Conservation (phyloP, 345 rosid species). For the Euphorbia lathyris region DNA sequence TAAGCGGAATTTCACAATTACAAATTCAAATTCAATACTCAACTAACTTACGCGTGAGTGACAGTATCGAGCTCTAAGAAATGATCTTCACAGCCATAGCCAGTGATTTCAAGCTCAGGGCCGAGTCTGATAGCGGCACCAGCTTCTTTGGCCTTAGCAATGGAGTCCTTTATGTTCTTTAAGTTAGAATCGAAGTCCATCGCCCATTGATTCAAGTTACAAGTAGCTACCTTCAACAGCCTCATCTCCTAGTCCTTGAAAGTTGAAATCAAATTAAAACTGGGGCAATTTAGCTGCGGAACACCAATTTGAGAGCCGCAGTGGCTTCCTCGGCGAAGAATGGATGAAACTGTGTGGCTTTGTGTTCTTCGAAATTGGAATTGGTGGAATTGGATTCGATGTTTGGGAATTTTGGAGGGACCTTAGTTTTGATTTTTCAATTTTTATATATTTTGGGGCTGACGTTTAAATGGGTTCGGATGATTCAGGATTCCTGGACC, state of each 20-base stretch:
- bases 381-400: neutral
- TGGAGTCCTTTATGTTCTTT: constrained; percentile 77
- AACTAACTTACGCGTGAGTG: constrained; percentile 58
- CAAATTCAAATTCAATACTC: neutral
- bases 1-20: neutral
- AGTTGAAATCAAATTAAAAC: neutral
- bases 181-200: constrained; percentile 86
- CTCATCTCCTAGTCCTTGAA: constrained; percentile 43
- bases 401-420: constrained; percentile 5
- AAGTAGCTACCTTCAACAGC: constrained; percentile 75
- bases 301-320: too few species aligned
- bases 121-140: constrained; percentile 91
- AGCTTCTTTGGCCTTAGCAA: constrained; percentile 54
- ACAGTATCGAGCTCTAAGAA: constrained; percentile 87
- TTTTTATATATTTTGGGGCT: neutral
- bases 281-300: neutral
- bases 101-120: constrained; percentile 94
- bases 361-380: neutral
- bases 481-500: neutral
- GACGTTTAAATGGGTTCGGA: constrained; percentile 4
- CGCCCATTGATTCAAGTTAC: constrained; percentile 96
- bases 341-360: neutral
- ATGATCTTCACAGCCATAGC: constrained; percentile 98
- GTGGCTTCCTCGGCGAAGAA: neutral
- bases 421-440: neutral